phyloP scores from a whole-genome alignment of 139 green algal genomes.

The Spirogloea muscicola region DNA sequence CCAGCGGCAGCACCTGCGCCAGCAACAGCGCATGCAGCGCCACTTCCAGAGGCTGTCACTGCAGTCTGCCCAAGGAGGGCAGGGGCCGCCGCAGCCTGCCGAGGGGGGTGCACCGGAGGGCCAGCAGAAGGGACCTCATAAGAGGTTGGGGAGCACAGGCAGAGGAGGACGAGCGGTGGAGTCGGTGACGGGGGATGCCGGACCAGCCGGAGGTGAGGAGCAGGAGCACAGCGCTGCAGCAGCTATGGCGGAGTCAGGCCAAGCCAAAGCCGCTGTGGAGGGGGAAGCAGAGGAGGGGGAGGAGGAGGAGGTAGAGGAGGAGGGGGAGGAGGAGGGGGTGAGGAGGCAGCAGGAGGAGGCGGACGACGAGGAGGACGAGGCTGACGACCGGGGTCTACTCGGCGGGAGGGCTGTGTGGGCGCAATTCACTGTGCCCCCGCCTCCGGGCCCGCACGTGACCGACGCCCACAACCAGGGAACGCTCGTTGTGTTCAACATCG shows the following conservation, averaged over 20 bases:
- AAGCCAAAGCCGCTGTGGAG: too few relatives aligned
- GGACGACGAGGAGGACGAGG: constrained; percentile 2
- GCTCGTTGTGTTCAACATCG: constrained; percentile 78
- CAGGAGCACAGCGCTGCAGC: too few relatives aligned
- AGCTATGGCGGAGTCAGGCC: too few relatives aligned
- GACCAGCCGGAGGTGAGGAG: too few relatives aligned
- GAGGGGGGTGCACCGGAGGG: too few relatives aligned
- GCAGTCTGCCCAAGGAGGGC: too few relatives aligned
- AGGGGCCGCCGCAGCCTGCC: too few relatives aligned
- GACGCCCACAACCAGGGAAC: constrained; percentile 61
- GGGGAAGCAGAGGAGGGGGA: background rate
- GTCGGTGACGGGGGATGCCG: too few relatives aligned
- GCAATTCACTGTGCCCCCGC: constrained; percentile 12
- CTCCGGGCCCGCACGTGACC: constrained; percentile 1
- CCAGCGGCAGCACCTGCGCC: constrained; percentile 32
- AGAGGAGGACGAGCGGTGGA: too few relatives aligned
- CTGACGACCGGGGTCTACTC: constrained; percentile 9
- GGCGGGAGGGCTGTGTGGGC: constrained; percentile 28
- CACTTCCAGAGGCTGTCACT: too few relatives aligned
- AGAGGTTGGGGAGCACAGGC: too few relatives aligned
- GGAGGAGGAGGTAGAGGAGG: constrained; percentile 22
- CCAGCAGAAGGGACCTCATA: too few relatives aligned
- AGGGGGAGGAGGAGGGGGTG: constrained; percentile 27
- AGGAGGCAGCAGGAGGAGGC: constrained; percentile 43
- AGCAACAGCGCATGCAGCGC: constrained; percentile 17